A percentile compares a stretch with the other conserved stretches of the same genome.
These are phyloP conservation scores for Fraxinus sp. DNA, from an alignment of 305 asterid genomes.

Conservation along the genomic window DNA sequence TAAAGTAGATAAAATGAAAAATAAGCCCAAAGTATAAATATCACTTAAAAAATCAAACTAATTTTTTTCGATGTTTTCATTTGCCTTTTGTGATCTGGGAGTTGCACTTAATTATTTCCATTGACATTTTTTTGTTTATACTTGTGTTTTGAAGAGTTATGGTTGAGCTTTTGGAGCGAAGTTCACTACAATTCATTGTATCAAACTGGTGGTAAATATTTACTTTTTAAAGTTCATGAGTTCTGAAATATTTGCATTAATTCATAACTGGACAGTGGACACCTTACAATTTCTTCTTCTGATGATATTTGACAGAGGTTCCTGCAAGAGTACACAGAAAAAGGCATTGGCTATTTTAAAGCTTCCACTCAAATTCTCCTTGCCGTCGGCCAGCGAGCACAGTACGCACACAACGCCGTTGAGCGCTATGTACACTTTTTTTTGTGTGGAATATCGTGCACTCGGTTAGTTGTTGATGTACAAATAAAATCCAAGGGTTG, in stretches of 20 bases:
- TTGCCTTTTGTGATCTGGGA: not conserved
- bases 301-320: conserved; percentile 53
- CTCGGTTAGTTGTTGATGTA: not conserved
- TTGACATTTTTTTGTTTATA: not conserved
- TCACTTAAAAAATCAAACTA: not conserved
- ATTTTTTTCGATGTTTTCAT: not conserved
- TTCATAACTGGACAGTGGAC: not conserved
- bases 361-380: not conserved
- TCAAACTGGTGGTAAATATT: conserved; percentile 63
- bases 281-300: not conserved
- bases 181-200: conserved; percentile 85
- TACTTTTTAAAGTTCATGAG: not conserved
- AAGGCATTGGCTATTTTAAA: conserved; percentile 82
- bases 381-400: not conserved
- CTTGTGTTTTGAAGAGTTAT: conserved; percentile 46
- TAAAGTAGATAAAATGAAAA: not conserved
- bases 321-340: conserved; percentile 60
- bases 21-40: not conserved
- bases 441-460: not conserved
- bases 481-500: not conserved
- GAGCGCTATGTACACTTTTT: not conserved
- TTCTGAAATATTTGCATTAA: not conserved
- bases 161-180: conserved; percentile 99
- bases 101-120: not conserved
- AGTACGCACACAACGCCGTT: not conserved